These are phyloP conservation scores for Exidia glandulosa DNA, from an alignment of 768 basidiomycete species.

Conservation along the genomic window DNA sequence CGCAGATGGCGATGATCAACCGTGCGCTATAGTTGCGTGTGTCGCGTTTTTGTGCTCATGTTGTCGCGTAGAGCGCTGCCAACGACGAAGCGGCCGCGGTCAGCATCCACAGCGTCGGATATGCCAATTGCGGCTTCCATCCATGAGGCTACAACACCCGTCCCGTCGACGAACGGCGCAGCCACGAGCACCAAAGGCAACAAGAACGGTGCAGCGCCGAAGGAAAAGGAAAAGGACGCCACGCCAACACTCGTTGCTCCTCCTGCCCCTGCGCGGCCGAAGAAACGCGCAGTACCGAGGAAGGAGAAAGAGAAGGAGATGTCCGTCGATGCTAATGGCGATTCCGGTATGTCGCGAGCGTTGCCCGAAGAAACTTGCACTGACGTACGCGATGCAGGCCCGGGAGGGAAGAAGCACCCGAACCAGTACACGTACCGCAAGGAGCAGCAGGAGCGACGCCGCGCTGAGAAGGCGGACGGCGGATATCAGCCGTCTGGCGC, in stretches of 20 bases:
- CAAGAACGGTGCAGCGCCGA: constrained; percentile 2
- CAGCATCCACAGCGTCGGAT: constrained; percentile 62
- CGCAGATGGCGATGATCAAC: constrained; percentile 4
- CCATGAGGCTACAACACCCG: background rate
- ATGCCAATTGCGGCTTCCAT: constrained; percentile 7
- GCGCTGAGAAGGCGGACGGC: constrained; percentile 18
- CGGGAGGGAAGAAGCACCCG: constrained; percentile 27
- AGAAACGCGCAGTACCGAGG: constrained; percentile 1
- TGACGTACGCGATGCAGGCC: constrained; percentile 20
- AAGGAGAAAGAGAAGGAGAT: background rate
- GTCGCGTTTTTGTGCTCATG: constrained; percentile 3
- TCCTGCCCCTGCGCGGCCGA: background rate
- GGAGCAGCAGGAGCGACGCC: constrained; percentile 12
- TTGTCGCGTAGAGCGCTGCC: constrained; percentile 21
- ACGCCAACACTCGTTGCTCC: constrained; percentile 9
- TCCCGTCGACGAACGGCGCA: background rate
- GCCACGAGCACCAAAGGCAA: background rate
- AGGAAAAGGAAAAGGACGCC: no score
- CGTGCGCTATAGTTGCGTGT: constrained; percentile 24
- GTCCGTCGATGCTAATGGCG: constrained; percentile 49
- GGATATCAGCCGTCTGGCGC: constrained; percentile 16
- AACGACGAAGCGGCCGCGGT: constrained; percentile 65
- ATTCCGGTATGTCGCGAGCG: constrained; percentile 24
- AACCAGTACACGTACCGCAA: constrained; percentile 37
- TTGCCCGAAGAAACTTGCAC: constrained; percentile 13